Percentiles rank a stretch among this genome's conserved stretches.
These are phyloP conservation scores for Russula ochroleuca DNA, from an alignment of 768 basidiomycete species.

Conservation along the genomic window DNA sequence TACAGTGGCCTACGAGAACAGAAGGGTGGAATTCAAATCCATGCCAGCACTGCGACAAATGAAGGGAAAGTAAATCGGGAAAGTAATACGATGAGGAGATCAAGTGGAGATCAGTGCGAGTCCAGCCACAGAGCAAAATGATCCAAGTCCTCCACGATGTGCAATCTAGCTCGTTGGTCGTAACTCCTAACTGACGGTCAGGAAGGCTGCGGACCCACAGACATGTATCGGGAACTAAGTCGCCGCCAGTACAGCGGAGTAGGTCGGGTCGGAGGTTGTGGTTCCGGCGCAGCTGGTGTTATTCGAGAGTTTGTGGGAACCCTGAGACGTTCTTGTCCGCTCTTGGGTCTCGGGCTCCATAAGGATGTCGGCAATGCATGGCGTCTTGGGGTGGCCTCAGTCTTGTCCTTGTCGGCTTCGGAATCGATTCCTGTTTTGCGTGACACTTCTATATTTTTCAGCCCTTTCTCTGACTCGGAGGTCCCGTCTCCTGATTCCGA, in stretches of 20 bases:
- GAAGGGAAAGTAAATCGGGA: background rate
- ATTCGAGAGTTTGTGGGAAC: background rate
- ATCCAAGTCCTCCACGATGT: background rate
- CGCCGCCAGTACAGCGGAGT: constrained; percentile 8
- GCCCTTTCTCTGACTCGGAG: background rate
- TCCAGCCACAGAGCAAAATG: background rate
- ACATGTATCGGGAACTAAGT: background rate
- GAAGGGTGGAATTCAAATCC: background rate
- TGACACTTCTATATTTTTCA: background rate
- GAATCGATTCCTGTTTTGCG: background rate
- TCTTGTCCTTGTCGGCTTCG: background rate
- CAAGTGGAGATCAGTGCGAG: background rate
- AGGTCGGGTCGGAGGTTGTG: background rate
- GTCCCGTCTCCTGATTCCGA: background rate
- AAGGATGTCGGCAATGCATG: background rate
- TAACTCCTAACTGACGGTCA: background rate
- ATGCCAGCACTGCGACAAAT: background rate
- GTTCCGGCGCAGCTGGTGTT: background rate
- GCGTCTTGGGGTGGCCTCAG: background rate
- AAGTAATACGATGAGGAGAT: background rate
- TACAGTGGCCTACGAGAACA: background rate
- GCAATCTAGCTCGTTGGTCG: background rate
- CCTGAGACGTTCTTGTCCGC: background rate
- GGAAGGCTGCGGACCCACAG: background rate
- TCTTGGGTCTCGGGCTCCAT: constrained; percentile 5